These are phyloP conservation scores for Neodidymelliopsis sp. DNA, from an alignment of 2,329 filamentous ascomycete species.

Conservation along the genomic window DNA sequence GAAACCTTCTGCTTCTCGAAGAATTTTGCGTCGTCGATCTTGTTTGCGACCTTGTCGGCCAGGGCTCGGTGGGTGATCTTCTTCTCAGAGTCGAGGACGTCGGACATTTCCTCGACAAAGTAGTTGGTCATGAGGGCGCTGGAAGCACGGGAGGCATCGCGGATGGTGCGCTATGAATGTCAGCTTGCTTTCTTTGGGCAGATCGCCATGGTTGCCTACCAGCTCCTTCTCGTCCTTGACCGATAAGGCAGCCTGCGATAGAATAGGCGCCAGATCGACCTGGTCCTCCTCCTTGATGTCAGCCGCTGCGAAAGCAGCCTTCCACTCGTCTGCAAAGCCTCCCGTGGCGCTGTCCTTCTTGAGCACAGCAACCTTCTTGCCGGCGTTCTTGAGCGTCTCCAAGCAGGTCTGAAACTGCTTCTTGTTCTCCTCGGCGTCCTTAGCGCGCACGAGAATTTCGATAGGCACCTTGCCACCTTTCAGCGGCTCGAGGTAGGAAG, in stretches of 20 bases:
- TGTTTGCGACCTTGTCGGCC: conserved; percentile 85
- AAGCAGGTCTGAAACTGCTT: conserved; percentile 86
- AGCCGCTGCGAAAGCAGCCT: conserved; percentile 74
- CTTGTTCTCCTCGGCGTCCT: conserved; percentile 89
- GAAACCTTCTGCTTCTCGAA: conserved; percentile 89
- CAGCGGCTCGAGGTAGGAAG: conserved; percentile 89
- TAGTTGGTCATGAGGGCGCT: conserved; percentile 95
- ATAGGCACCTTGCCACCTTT: conserved; percentile 92
- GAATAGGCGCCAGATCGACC: conserved; percentile 81
- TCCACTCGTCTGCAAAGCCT: conserved; percentile 97
- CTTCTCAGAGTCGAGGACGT: conserved; percentile 93
- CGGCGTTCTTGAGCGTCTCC: conserved; percentile 85
- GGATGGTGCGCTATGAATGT: conserved; percentile 74
- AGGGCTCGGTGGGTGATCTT: conserved; percentile 91
- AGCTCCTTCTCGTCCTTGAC: conserved; percentile 96
- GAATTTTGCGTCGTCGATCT: conserved; percentile 92
- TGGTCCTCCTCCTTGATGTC: conserved; percentile 87
- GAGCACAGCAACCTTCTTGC: conserved; percentile 89
- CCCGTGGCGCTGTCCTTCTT: conserved; percentile 84
- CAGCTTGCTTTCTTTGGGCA: background rate
- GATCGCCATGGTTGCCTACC: conserved; percentile 48
- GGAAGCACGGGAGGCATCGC: conserved; percentile 91
- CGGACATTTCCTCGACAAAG: conserved; percentile 98
- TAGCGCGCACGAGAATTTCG: conserved; percentile 89
- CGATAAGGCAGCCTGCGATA: conserved; percentile 84